Conservation (phyloP, 495 filamentous ascomycete species). For the Stereocaulon alpinum region DNA sequence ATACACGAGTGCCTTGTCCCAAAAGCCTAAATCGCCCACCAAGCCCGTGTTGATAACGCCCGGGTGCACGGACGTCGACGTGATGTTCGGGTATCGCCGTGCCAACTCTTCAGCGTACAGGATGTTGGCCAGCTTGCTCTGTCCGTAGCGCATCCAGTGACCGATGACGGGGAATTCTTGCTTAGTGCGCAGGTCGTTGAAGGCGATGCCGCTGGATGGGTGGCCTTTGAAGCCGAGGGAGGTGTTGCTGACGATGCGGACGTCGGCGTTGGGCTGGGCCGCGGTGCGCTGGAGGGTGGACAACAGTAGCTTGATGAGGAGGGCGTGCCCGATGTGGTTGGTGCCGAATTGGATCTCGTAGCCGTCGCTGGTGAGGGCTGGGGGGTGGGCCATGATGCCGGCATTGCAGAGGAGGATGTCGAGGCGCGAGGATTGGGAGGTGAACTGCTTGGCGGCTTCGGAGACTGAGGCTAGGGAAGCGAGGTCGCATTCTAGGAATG, state of each 20-base stretch:
- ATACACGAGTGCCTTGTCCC: background rate
- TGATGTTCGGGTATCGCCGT: constrained; percentile 33
- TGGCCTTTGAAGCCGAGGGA: constrained; percentile 27
- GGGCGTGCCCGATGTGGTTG: constrained; percentile 20
- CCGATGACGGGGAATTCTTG: constrained; percentile 19
- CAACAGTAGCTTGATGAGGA: constrained; percentile 18
- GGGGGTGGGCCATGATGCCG: constrained; percentile 23
- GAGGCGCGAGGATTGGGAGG: constrained; percentile 11
- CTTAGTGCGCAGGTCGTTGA: constrained; percentile 15
- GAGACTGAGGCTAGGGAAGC: constrained; percentile 11
- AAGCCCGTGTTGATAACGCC: constrained; percentile 47
- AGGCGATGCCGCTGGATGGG: constrained; percentile 15
- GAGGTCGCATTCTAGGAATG: constrained; percentile 13
- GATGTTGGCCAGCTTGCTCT: constrained; percentile 41
- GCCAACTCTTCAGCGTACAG: constrained; percentile 34
- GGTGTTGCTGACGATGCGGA: constrained; percentile 33
- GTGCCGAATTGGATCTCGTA: constrained; percentile 27
- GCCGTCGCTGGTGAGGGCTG: constrained; percentile 22
- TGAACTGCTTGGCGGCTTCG: constrained; percentile 10
- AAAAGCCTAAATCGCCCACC: constrained; percentile 13
- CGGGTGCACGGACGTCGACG: constrained; percentile 35
- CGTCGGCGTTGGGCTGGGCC: constrained; percentile 26
- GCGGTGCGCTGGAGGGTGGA: constrained; percentile 10
- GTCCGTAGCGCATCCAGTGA: constrained; percentile 26
- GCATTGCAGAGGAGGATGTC: constrained; percentile 19